A percentile compares a stretch with the other conserved stretches of the same genome.
phyloP scores from a whole-genome alignment of 768 basidiomycete species.

The Pleurotus djamor region DNA sequence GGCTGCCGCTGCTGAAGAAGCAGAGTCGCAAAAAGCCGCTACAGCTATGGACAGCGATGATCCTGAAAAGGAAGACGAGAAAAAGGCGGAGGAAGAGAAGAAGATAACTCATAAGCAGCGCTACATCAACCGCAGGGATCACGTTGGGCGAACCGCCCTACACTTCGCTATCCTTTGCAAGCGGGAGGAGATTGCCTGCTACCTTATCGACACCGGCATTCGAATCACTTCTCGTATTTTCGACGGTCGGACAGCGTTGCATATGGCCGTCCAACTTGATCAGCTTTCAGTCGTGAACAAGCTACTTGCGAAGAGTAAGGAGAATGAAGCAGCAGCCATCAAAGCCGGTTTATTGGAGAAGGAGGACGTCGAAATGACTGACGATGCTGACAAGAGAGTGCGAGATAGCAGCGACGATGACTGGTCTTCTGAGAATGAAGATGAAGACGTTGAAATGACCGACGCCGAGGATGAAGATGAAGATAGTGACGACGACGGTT shows the following conservation, averaged over 20 bases:
- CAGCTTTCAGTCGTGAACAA: constrained; percentile 39
- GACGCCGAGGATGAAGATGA: constrained; percentile 25
- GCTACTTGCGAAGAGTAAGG: constrained; percentile 46
- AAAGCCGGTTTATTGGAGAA: constrained; percentile 18
- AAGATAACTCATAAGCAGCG: constrained; percentile 5
- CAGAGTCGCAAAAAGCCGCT: constrained; percentile 31
- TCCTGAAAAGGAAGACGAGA: not conserved
- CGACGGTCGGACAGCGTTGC: constrained; percentile 54
- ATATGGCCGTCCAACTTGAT: constrained; percentile 53
- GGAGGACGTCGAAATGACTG: constrained; percentile 21
- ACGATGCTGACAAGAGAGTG: constrained; percentile 18
- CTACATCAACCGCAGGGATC: constrained; percentile 48
- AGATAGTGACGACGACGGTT: constrained; percentile 24
- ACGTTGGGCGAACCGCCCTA: constrained; percentile 60
- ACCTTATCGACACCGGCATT: constrained; percentile 54
- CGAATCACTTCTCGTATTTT: constrained; percentile 54
- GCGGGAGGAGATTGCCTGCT: constrained; percentile 42
- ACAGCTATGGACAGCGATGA: constrained; percentile 37
- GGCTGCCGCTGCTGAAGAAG: constrained; percentile 31
- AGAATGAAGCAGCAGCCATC: constrained; percentile 27
- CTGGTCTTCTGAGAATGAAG: constrained; percentile 44
- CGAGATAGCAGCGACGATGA: constrained; percentile 46
- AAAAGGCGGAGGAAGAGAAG: not conserved
- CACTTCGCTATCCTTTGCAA: constrained; percentile 53
- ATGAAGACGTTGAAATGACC: constrained; percentile 13